Conservation (phyloP, 1,139 yeast genomes). For the Barnettozyma hawaiiensis region DNA sequence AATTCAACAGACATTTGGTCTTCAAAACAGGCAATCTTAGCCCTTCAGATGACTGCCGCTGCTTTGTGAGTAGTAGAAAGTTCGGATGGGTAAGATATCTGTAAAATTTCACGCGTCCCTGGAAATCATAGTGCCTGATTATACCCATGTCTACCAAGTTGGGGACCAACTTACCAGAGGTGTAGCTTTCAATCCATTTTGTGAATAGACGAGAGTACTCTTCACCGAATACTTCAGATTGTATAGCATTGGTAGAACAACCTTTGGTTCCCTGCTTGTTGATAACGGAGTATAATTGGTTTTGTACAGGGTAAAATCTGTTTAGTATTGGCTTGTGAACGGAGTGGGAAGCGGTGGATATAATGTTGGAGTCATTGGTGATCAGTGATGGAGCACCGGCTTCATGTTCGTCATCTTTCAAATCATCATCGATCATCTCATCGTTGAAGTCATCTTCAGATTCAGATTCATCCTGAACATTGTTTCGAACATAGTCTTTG, state of each 20-base stretch:
- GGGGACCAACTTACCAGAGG: constrained; percentile 32
- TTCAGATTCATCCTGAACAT: constrained; percentile 26
- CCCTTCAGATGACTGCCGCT: constrained; percentile 22
- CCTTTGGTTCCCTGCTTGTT: constrained; percentile 41
- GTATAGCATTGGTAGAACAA: constrained; percentile 50
- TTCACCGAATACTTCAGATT: constrained; percentile 46
- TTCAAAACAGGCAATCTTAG: constrained; percentile 27
- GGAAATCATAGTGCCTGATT: constrained; percentile 62
- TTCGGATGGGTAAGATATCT: constrained; percentile 52
- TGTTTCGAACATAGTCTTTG: constrained; percentile 38
- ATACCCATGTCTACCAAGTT: constrained; percentile 37
- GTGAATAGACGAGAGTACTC: constrained; percentile 46
- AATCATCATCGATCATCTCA: constrained; percentile 22
- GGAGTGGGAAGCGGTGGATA: background rate
- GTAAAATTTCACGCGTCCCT: constrained; percentile 68
- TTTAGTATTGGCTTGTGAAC: constrained; percentile 36
- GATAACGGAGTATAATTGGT: constrained; percentile 52
- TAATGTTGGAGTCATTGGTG: constrained; percentile 27
- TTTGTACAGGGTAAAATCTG: constrained; percentile 53
- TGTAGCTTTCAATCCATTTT: constrained; percentile 44
- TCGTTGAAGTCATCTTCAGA: constrained; percentile 25
- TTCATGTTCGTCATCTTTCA: constrained; percentile 22
- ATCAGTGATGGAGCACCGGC: constrained; percentile 19
- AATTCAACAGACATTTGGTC: constrained; percentile 3
- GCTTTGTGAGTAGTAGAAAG: constrained; percentile 29